phyloP scores from a whole-genome alignment of 768 basidiomycete species.

The Lactifluus volemus region DNA sequence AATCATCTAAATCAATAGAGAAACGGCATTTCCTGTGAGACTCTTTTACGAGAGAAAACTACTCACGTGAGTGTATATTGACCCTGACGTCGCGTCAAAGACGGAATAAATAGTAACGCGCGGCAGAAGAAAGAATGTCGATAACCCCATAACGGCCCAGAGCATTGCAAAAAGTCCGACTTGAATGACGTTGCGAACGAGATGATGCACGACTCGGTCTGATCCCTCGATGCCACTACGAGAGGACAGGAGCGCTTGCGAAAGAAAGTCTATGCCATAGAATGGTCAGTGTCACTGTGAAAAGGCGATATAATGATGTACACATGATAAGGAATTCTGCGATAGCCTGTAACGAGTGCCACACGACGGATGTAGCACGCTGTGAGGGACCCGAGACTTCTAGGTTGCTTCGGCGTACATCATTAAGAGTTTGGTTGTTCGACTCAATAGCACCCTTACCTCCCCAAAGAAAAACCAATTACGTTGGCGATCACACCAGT shows the following conservation, averaged over 20 bases:
- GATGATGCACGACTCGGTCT: not conserved
- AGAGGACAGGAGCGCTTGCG: not conserved
- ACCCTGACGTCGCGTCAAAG: not conserved
- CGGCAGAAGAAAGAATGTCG: not conserved
- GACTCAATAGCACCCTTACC: not conserved
- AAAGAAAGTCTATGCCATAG: not conserved
- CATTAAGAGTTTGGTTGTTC: not conserved
- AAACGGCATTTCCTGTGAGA: not conserved
- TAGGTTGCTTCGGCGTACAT: not conserved
- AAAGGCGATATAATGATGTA: not conserved
- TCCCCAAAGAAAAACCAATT: not conserved
- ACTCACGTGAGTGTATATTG: slow-evolving; percentile 4
- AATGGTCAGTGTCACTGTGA: not conserved
- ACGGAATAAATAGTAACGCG: not conserved
- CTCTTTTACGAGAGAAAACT: not conserved
- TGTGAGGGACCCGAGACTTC: too few relatives aligned
- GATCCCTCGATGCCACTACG: not conserved
- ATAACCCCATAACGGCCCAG: not conserved
- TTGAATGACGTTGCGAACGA: slow-evolving; percentile 1
- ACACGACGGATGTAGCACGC: not conserved
- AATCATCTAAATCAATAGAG: not conserved
- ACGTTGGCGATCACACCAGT: not conserved
- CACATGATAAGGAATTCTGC: not conserved
- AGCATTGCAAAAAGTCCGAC: not conserved
- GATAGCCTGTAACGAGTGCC: not conserved